A percentile compares a stretch with the other conserved stretches of the same genome.
Evolutionary conservation across 225 moss, liverwort and hornwort genomes (phyloP).

Genomic region (Physcomitrium patens): DNA sequence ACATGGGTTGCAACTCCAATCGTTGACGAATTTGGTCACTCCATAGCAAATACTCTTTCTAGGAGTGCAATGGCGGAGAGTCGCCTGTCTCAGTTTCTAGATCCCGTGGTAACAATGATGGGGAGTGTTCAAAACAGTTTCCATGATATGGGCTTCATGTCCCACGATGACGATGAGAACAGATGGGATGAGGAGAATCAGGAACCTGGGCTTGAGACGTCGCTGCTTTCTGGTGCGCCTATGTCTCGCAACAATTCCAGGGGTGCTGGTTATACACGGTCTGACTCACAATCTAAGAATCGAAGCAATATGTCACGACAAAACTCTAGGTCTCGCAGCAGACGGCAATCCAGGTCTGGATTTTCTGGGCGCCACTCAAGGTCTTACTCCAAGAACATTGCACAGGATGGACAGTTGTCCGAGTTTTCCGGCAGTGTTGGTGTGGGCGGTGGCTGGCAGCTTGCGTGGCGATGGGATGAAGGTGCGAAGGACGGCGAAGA

Average conservation of each 20-base stretch:
- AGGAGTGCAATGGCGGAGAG: conserved; percentile 61
- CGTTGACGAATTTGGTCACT: conserved; percentile 65
- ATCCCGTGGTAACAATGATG: conserved; percentile 82
- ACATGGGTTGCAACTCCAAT: conserved; percentile 92
- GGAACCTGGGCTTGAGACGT: conserved; percentile 41
- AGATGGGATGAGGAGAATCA: conserved; percentile 84
- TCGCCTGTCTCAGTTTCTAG: conserved; percentile 63
- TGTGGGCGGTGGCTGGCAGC: conserved; percentile 98
- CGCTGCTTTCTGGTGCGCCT: conserved; percentile 45
- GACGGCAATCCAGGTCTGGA: conserved; percentile 43
- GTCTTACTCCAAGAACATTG: conserved; percentile 60
- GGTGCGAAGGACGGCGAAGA: conserved; percentile 76
- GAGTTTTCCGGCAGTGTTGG: conserved; percentile 79
- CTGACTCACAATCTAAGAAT: conserved; percentile 47
- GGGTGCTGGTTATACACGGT: conserved; percentile 41
- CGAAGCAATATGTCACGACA: conserved; percentile 47
- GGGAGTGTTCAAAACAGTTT: conserved; percentile 72
- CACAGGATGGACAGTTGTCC: conserved; percentile 60
- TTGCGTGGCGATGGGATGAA: conserved; percentile 88
- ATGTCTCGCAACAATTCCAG: conserved; percentile 48
- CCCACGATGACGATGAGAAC: conserved; percentile 51
- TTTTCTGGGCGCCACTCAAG: conserved; percentile 57
- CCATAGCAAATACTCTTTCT: conserved; percentile 43
- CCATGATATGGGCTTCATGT: conserved; percentile 38
- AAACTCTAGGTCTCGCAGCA: conserved; percentile 50